Percentiles rank a stretch among this genome's conserved stretches.
phyloP scores from a whole-genome alignment of 1,284 basidiomycete species.

The Apiotrichum gamsii region DNA sequence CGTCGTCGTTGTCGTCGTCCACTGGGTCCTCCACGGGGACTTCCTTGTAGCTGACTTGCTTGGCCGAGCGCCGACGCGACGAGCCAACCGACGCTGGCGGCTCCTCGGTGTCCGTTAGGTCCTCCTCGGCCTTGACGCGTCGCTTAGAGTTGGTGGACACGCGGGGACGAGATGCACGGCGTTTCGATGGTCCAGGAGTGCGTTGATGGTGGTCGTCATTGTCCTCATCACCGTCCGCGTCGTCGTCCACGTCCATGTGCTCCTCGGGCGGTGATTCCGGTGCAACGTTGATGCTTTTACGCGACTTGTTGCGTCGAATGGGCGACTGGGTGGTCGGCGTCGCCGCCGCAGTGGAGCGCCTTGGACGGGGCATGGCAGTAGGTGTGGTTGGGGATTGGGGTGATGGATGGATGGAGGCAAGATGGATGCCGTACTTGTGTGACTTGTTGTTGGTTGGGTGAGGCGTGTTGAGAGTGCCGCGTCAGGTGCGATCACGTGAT shows the following conservation, averaged over 20 bases:
- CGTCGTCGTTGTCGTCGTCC: slow-evolving; percentile 16
- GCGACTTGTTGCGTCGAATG: slow-evolving; percentile 1
- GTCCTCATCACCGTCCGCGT: slow-evolving; percentile 13
- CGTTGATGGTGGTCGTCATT: slow-evolving; percentile 14
- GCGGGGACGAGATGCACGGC: neutral
- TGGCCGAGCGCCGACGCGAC: slow-evolving; percentile 14
- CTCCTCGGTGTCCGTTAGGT: slow-evolving; percentile 12
- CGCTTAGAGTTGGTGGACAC: neutral
- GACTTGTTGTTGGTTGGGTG: no score
- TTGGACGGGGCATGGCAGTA: slow-evolving; percentile 12
- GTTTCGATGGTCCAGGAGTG: slow-evolving; percentile 7
- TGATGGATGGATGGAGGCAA: neutral
- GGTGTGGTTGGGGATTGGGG: neutral
- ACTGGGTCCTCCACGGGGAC: slow-evolving; percentile 15
- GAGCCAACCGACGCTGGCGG: slow-evolving; percentile 6
- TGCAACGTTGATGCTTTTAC: slow-evolving; percentile 13
- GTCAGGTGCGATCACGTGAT: no score
- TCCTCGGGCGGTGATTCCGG: neutral
- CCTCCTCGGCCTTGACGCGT: slow-evolving; percentile 8
- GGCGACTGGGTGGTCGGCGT: neutral
- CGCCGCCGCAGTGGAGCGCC: slow-evolving; percentile 10
- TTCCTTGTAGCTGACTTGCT: slow-evolving; percentile 25
- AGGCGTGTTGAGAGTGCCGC: no score
- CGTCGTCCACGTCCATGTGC: slow-evolving; percentile 5
- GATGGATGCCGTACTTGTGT: slow-evolving; percentile 27